Base-by-base conservation (phyloP, 768 basidiomycete species). In the Rhodotorula babjevae region DNA sequence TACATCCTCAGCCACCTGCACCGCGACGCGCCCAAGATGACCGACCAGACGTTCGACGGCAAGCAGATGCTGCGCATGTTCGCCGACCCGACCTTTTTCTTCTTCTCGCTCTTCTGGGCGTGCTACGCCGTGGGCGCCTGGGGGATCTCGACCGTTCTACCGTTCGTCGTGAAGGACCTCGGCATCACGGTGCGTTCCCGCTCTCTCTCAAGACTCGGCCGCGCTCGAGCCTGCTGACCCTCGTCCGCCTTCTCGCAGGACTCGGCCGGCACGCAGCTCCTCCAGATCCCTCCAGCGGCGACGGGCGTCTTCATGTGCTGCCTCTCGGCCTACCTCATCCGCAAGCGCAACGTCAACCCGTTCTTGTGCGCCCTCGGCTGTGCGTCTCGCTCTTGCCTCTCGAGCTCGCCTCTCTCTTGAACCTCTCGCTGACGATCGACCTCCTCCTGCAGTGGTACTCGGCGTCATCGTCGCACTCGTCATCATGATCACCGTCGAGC, bases 241-340 rank as follows among this genome's bases (percentile, higher is more conserved):
- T 9, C 27, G 21, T 11, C 21, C n/a, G n/a, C 31, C 8, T 11
- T 27, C 15, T 27, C 12, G 27, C 27, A 52, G 50, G 50, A 40
- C 33, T 62, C 67, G 36, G 61, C 61, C 10, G 55, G 52, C 7
- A 68, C 67, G 3, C 67, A 68, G 55, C 67, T 68, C 15, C 61
- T 68, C 31, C 67, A 68, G 53, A 62, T 68, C 10, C 67, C 67
- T 27, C 67, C 67, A 2, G 67, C 67, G 0, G 61, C 67, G 18
- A 68, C 67, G 2, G 67, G 67, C 23, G 27, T 62, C 46, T 2
- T n/a, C 3, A 62, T 68, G 52, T 68, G 67, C 61, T 31, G 62
- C 46, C 47, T 68, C 44, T 47, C 42, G 25, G 67, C 67, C 25
- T 49, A 27, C 21, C 61, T 62, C 1, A 68, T 68, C 33, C 61